phyloP scores from a whole-genome alignment of 352 stramenopile genomes.

The Globisporangium uncinulatum region DNA sequence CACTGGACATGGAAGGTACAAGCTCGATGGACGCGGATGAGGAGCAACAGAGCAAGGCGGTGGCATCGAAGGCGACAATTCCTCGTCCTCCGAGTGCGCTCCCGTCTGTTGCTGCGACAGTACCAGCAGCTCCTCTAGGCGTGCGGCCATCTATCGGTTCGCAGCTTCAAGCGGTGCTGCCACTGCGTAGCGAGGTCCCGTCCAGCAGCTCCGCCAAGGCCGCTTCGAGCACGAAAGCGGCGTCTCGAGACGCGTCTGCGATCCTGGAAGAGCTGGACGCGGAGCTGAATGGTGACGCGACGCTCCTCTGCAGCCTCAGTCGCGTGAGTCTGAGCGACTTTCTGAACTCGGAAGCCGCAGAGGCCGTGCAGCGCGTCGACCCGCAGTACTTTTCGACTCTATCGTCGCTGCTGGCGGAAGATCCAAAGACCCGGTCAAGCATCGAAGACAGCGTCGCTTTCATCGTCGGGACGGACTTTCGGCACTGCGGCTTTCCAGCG shows the following conservation, averaged over 20 bases:
- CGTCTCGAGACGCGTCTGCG: conserved; percentile 37
- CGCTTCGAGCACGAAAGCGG: conserved; percentile 39
- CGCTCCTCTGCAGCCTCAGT: conserved; percentile 45
- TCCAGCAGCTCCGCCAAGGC: conserved; percentile 55
- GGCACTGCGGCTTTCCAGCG: conserved; percentile 53
- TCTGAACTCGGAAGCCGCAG: conserved; percentile 12
- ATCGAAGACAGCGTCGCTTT: conserved; percentile 21
- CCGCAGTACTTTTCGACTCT: conserved; percentile 11
- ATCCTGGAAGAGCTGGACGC: conserved; percentile 60
- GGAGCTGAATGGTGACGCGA: conserved; percentile 47
- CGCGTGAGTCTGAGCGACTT: conserved; percentile 53
- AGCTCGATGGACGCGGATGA: not conserved
- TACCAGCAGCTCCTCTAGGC: not conserved
- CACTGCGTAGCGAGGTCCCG: conserved; percentile 12
- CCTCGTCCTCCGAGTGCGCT: not conserved
- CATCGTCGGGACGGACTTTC: conserved; percentile 52
- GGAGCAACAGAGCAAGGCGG: not conserved
- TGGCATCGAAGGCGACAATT: not conserved
- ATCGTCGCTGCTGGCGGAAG: conserved; percentile 28
- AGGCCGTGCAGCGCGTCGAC: conserved; percentile 4
- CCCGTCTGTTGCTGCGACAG: not conserved
- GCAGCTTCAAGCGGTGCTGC: conserved; percentile 4
- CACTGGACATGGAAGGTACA: conserved; percentile 21
- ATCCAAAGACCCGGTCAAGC: conserved; percentile 20
- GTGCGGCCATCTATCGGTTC: not conserved